Conservation (phyloP, 192 early-diverging fungal species). For the Umbelopsis sp. region DNA sequence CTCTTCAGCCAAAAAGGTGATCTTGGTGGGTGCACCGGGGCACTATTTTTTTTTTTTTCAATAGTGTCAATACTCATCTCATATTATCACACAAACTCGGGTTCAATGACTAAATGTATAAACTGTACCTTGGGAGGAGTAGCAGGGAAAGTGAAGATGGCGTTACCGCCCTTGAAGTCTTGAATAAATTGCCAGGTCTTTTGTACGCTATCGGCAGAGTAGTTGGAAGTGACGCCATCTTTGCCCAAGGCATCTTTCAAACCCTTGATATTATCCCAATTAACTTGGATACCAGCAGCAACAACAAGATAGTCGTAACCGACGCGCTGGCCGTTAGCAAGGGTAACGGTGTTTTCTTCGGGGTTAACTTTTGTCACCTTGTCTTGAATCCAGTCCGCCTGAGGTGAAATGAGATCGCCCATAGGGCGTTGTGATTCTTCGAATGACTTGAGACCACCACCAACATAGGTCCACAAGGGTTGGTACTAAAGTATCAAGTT, state of each 20-base stretch:
- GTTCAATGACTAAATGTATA: neutral
- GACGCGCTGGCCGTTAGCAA: conserved; percentile 66
- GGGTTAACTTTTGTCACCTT: conserved; percentile 73
- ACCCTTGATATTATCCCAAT: conserved; percentile 80
- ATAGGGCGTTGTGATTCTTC: conserved; percentile 68
- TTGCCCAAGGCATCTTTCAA: conserved; percentile 74
- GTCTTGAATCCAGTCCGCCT: conserved; percentile 77
- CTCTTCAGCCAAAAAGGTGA: conserved; percentile 86
- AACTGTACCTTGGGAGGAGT: conserved; percentile 73
- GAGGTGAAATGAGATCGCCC: conserved; percentile 67
- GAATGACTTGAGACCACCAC: conserved; percentile 81
- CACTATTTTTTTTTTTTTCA: conserved; percentile 41
- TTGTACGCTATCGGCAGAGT: conserved; percentile 71
- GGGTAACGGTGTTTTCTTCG: conserved; percentile 63
- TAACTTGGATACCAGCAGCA: conserved; percentile 75
- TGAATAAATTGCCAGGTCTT: conserved; percentile 76
- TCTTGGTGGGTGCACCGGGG: conserved; percentile 88
- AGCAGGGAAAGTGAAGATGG: conserved; percentile 86
- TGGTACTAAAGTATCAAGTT: conserved; percentile 58
- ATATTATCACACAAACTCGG: neutral
- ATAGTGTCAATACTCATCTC: neutral
- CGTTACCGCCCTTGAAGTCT: conserved; percentile 72
- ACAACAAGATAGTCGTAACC: conserved; percentile 73
- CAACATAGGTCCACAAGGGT: conserved; percentile 91
- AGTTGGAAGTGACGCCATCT: conserved; percentile 85